Evolutionary conservation across 768 basidiomycete genomes (phyloP), one percentile per base, ranked within the genome.

Genomic region (Tricholoma hemisulphureum): DNA sequence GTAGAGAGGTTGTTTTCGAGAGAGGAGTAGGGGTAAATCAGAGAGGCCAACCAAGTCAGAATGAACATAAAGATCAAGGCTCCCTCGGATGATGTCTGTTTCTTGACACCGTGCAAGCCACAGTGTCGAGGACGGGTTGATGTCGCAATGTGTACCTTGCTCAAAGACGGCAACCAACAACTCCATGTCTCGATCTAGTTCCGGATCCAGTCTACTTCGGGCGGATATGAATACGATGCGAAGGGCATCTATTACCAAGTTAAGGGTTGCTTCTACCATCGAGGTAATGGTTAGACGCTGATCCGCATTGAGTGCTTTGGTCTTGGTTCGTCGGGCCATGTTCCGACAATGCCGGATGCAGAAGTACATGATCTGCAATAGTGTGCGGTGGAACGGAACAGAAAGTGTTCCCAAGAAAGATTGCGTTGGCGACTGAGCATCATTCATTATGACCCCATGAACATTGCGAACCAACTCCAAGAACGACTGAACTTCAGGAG

Each of bases 41-140:
- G 88, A 84, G 13, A 87, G 68, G 13, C 91, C 91, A 29, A 82
- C 81, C 4, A 94, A 73, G 63, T 93, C 88, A 28, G 83, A 81
- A 56, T 82, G 81, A 26, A 79, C 80, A 63, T 89, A 83, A 0
- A 95, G 77, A 37, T 93, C 85, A 24, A 96, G 76, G 62, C 90
- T 93, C 3, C 81, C 75, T 35, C 83, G 80, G 64, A 95, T 85
- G 23, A 94, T 80, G 65, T 91, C 88, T 26, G 85, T 85, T 67
- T 93, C 91, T 65, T 93, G 88, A 57, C 91, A 89, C 41, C 83
- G 78, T 16, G 86, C 78, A 39, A 98, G 77, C 95, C 95, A 98
- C 20, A 83, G 68, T 1, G 84, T 75, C 0, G 89, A 85, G 0
- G 92, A 87, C 0, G 82, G 77, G 34, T 82, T 85, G 58, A 93